A percentile compares a stretch with the other conserved stretches of the same genome.
Conservation (phyloP, 2,329 filamentous ascomycete genomes). For the Paramyrothecium roridum region DNA sequence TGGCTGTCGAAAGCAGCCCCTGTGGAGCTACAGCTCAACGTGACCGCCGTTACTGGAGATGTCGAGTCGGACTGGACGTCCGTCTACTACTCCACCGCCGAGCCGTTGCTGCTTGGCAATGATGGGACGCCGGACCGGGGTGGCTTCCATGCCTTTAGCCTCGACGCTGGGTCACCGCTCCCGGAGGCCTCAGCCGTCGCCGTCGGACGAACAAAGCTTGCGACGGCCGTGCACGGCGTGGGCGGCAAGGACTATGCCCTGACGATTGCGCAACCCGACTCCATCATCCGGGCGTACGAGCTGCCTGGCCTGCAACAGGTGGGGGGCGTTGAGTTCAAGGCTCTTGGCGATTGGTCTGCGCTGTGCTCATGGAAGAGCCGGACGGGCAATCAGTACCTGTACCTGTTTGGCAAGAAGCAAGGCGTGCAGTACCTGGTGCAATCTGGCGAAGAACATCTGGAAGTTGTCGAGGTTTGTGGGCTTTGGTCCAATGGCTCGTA, state of each 20-base stretch:
- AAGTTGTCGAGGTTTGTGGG: conserved; percentile 31
- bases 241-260: conserved; percentile 32
- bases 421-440: conserved; percentile 35
- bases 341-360: conserved; percentile 44
- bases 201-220: conserved; percentile 42
- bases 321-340: conserved; percentile 24
- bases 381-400: conserved; percentile 39
- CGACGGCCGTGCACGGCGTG: conserved; percentile 34
- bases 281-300: conserved; percentile 36
- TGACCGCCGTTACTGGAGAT: conserved; percentile 28
- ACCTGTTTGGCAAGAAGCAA: conserved; percentile 40
- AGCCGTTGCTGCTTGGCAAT: conserved; percentile 40
- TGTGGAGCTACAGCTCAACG: conserved; percentile 19
- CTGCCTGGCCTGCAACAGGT: conserved; percentile 25
- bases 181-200: conserved; percentile 24
- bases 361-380: conserved; percentile 41
- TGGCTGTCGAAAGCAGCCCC: conserved; percentile 10
- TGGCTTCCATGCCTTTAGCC: conserved; percentile 35
- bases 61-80: conserved; percentile 39
- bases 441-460: conserved; percentile 17
- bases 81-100: conserved; percentile 31
- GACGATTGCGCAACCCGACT: conserved; percentile 40
- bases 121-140: conserved; percentile 40
- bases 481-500: neutral
- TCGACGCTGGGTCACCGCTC: conserved; percentile 26